Evolutionary conservation across 2,329 filamentous ascomycete genomes (phyloP), one percentile per base, ranked within the genome.

Genomic region (Talaromyces sp.): DNA sequence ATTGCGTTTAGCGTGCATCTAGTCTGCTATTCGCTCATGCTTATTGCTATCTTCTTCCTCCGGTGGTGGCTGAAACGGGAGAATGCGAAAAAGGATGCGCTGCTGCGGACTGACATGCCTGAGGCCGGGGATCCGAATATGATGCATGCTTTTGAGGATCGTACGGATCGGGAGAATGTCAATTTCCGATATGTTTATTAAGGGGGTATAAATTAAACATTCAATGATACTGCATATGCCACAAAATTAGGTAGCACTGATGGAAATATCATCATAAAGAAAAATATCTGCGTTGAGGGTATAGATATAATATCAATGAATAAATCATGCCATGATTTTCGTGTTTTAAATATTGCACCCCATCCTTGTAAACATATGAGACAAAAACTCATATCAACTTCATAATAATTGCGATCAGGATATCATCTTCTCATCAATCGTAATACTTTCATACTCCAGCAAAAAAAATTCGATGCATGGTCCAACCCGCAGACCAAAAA

Each of bases 1-100:
- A 88, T 85, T 62, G 88, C 88, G 1, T 89, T 89, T 62, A 79
- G 85, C 6, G 87, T 85, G 0, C 87, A 90, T 66, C 77, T 91
- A 9, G 88, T 84, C 14, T 90, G 88, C 74, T 90, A 90, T 70
- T 74, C 77, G 0, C 74, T 84, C 29, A 77, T 89, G 26, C 83
- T 87, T 0, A 29, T 85, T 3, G 79, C 85, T 4, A 80, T 89
- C 21, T 56, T 85, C 2, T 80, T 75, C 62, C 76, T 89, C 66
- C 77, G 87, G 24, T 86, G 81, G 74, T 80, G 88, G 62, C 77
- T 89, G 17, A 74, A 67, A 8, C 66, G 74, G 1, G 77, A 88
- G 74, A 89, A 90, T 65, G 82, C 77, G 69, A 81, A 77, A 70
- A 83, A 84, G 60, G 84, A 86, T 57, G 71, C 72, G 3, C 61